Percentiles rank a stretch among this genome's conserved stretches.
Evolutionary conservation across 2,329 filamentous ascomycete genomes (phyloP).

Genomic region (Harringtonia lauricola): DNA sequence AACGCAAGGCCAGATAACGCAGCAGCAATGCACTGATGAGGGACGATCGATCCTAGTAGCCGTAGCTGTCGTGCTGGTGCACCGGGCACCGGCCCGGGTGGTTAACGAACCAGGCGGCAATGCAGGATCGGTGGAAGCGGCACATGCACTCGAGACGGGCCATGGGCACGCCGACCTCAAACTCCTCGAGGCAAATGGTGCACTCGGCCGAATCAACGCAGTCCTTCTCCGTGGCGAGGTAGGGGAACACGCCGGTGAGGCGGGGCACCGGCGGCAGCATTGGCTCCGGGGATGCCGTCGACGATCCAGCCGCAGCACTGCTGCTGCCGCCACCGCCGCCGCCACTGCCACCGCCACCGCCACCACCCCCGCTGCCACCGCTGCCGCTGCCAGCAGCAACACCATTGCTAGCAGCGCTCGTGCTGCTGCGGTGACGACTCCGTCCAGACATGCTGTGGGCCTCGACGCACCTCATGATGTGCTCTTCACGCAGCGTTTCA

Average conservation of each 20-base stretch:
- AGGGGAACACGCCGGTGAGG: conserved; percentile 51
- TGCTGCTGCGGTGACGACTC: not conserved
- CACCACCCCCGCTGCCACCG: conserved; percentile 11
- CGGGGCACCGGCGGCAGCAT: conserved; percentile 21
- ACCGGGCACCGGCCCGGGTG: conserved; percentile 55
- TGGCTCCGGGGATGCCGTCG: not conserved
- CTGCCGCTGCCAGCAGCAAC: conserved; percentile 3
- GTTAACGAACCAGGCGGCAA: conserved; percentile 49
- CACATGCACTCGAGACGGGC: conserved; percentile 57
- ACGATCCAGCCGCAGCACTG: conserved; percentile 1
- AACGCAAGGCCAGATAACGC: not conserved
- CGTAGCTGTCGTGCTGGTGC: conserved; percentile 52
- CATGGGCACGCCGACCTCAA: conserved; percentile 50
- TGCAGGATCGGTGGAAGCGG: conserved; percentile 51
- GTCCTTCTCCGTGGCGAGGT: conserved; percentile 55
- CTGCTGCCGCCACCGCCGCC: conserved; percentile 10
- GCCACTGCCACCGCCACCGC: conserved; percentile 10
- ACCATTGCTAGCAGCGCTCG: conserved; percentile 9
- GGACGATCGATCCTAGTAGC: too few relatives aligned
- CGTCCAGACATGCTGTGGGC: conserved; percentile 29
- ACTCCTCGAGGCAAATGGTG: conserved; percentile 58
- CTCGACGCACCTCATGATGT: conserved; percentile 47
- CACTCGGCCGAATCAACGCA: conserved; percentile 58
- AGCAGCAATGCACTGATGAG: too few relatives aligned
- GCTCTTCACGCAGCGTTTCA: conserved; percentile 42